Conservation (phyloP, 345 rosid species). For the Melaleuca quinquenervia region DNA sequence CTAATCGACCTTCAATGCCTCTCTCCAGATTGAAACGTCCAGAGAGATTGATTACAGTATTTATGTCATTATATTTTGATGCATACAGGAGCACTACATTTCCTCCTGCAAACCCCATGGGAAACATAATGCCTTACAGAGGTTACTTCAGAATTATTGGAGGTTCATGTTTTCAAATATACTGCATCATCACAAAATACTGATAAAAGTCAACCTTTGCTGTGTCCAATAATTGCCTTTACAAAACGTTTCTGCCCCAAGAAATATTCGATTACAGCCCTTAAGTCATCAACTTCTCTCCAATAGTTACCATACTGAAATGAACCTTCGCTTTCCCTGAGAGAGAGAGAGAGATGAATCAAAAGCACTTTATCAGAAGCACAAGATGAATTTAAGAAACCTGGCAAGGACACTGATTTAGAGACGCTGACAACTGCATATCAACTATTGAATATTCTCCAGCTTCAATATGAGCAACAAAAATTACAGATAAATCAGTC, state of each 20-base stretch:
- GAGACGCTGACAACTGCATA: background rate
- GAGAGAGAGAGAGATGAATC: background rate
- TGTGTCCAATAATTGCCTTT: conserved; percentile 68
- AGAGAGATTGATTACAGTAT: conserved; percentile 51
- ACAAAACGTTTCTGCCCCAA: conserved; percentile 21
- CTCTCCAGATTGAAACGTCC: conserved; percentile 63
- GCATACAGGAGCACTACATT: conserved; percentile 80
- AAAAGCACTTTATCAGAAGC: background rate
- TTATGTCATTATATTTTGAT: conserved; percentile 58
- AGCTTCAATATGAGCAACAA: background rate
- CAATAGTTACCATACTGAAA: conserved; percentile 81
- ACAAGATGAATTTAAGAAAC: background rate
- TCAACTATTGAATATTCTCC: background rate
- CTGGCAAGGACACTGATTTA: background rate
- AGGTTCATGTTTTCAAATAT: background rate
- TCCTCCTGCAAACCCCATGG: conserved; percentile 39
- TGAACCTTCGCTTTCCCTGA: conserved; percentile 85
- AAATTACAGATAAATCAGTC: background rate
- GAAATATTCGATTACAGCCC: conserved; percentile 45
- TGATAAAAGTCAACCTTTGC: conserved; percentile 55
- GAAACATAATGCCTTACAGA: background rate
- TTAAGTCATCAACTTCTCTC: conserved; percentile 74
- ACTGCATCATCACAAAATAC: background rate
- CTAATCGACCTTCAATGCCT: conserved; percentile 69
- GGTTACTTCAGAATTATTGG: background rate